These are phyloP conservation scores for Xylaria intraflava DNA, from an alignment of 495 filamentous ascomycete species.

Conservation along the genomic window DNA sequence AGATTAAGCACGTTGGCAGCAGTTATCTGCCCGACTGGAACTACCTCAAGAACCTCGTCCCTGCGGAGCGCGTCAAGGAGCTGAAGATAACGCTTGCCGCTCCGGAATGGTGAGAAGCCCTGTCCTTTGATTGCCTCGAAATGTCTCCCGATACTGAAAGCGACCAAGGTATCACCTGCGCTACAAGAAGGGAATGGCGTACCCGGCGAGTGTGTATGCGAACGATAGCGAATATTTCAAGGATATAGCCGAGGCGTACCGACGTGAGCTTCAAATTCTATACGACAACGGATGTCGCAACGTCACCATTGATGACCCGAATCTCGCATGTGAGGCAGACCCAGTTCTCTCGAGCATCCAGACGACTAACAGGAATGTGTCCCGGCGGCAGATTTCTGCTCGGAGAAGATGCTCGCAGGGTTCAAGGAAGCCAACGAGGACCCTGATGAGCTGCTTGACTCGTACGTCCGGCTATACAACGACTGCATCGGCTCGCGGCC, in stretches of 20 bases:
- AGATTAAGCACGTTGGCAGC: slow-evolving; percentile 61
- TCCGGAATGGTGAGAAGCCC: slow-evolving; percentile 46
- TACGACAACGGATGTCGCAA: slow-evolving; percentile 61
- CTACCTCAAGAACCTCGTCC: slow-evolving; percentile 53
- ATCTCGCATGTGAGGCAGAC: slow-evolving; percentile 53
- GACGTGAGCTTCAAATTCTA: slow-evolving; percentile 52
- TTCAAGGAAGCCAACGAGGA: slow-evolving; percentile 53
- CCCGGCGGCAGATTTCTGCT: slow-evolving; percentile 53
- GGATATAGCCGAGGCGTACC: slow-evolving; percentile 59
- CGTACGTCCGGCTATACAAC: slow-evolving; percentile 65
- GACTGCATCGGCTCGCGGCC: slow-evolving; percentile 52
- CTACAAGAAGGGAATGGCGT: slow-evolving; percentile 56
- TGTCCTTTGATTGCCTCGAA: not conserved
- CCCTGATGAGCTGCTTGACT: slow-evolving; percentile 54
- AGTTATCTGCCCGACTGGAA: slow-evolving; percentile 60
- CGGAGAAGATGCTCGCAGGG: slow-evolving; percentile 57
- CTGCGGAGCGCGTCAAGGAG: slow-evolving; percentile 48
- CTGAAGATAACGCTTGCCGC: slow-evolving; percentile 58
- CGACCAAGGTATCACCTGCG: slow-evolving; percentile 48
- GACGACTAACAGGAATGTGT: not conserved
- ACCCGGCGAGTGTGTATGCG: slow-evolving; percentile 53
- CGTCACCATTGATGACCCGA: slow-evolving; percentile 60
- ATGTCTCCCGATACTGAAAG: not conserved
- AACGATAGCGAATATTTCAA: slow-evolving; percentile 59
- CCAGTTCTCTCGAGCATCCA: not conserved